Conservation (phyloP, 2,329 filamentous ascomycete genomes). For the Karstenula rhodostoma region DNA sequence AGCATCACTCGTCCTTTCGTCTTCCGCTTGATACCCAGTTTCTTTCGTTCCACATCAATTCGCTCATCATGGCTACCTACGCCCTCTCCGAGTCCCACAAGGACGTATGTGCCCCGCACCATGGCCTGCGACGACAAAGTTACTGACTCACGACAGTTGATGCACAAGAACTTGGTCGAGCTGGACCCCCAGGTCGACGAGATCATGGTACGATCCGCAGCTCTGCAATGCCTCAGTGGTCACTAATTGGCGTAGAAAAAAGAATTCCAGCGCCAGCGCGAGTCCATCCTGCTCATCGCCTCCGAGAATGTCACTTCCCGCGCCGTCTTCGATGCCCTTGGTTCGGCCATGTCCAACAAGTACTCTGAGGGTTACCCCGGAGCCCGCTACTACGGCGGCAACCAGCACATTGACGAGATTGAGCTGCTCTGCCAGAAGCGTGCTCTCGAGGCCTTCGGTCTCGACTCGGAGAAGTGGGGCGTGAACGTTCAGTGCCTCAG, state of each 20-base stretch:
- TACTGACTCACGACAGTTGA: conserved; percentile 71
- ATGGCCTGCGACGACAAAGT: conserved; percentile 20
- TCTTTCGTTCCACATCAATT: conserved; percentile 21
- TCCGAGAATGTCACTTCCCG: conserved; percentile 53
- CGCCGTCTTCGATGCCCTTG: conserved; percentile 59
- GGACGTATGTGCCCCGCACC: conserved; percentile 61
- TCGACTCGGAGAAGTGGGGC: conserved; percentile 89
- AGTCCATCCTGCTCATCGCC: conserved; percentile 78
- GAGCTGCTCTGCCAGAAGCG: conserved; percentile 90
- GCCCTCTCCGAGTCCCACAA: conserved; percentile 72
- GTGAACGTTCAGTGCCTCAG: conserved; percentile 90
- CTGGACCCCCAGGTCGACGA: conserved; percentile 92
- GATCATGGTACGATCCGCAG: conserved; percentile 80
- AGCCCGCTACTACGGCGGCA: conserved; percentile 94
- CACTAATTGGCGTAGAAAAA: conserved; percentile 67
- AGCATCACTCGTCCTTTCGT: neutral
- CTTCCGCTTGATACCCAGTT: conserved; percentile 13
- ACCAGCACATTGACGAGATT: conserved; percentile 92
- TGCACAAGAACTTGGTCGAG: conserved; percentile 92
- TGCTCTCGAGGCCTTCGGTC: conserved; percentile 84
- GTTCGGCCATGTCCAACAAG: conserved; percentile 75
- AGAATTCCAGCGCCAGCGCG: conserved; percentile 95
- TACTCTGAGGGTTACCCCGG: conserved; percentile 99
- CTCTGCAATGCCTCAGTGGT: conserved; percentile 12
- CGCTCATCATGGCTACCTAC: conserved; percentile 58